Conservation (phyloP, 2,329 filamentous ascomycete species). For the Xylaria sp. region DNA sequence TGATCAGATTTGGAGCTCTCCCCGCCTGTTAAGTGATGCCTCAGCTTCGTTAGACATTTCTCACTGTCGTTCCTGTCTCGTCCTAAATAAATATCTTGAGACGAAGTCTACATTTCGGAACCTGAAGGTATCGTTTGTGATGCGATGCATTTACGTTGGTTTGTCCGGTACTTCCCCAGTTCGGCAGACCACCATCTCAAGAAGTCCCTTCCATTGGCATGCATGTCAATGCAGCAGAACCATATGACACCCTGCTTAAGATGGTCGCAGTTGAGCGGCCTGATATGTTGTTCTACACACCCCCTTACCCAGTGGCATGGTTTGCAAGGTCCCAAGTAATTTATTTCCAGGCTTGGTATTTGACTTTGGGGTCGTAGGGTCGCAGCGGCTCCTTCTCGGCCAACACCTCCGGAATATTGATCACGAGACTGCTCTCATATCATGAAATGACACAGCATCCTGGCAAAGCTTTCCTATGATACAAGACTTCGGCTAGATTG, state of each 20-base stretch:
- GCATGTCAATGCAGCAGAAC: background rate
- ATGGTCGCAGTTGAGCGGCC: background rate
- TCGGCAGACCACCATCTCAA: background rate
- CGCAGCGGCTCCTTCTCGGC: background rate
- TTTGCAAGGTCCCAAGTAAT: background rate
- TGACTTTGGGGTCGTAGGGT: background rate
- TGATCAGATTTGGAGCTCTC: background rate
- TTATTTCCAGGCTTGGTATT: slow-evolving; percentile 3
- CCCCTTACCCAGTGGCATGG: background rate
- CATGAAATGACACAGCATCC: background rate
- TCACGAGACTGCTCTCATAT: background rate
- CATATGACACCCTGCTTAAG: background rate
- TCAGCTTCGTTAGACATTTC: no score
- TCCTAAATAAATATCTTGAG: background rate
- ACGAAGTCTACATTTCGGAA: background rate
- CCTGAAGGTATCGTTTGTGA: background rate
- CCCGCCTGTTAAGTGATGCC: no score
- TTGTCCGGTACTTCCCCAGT: background rate
- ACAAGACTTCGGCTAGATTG: background rate
- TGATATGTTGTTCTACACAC: background rate
- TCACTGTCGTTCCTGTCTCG: no score
- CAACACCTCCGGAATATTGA: background rate
- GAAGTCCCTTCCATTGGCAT: background rate
- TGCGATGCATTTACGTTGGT: background rate
- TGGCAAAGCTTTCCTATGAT: background rate